Evolutionary conservation across 306 rosid species (phyloP).

Genomic region (Boehmeria nivea): DNA sequence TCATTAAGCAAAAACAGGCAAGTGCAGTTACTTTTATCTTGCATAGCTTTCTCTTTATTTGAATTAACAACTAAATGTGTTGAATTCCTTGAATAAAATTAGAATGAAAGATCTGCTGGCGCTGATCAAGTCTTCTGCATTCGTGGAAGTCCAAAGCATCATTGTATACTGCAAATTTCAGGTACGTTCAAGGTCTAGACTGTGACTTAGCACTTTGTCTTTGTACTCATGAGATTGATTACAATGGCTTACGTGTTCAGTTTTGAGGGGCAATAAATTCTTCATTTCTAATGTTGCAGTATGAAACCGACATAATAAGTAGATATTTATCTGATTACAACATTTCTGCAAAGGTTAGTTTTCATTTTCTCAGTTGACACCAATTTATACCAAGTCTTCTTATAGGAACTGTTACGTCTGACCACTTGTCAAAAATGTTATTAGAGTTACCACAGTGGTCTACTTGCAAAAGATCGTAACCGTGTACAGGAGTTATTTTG

Average conservation of each 20-base stretch:
- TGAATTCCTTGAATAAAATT: constrained; percentile 20
- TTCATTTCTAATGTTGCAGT: constrained; percentile 45
- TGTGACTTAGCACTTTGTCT: constrained; percentile 5
- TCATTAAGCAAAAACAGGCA: constrained; percentile 66
- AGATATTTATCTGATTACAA: constrained; percentile 62
- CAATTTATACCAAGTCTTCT: constrained; percentile 7
- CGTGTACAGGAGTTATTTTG: constrained; percentile 72
- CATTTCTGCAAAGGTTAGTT: constrained; percentile 76
- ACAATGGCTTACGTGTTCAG: neutral
- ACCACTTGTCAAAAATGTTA: constrained; percentile 21
- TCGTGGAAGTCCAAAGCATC: constrained; percentile 64
- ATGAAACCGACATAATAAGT: constrained; percentile 68
- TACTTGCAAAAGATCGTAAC: constrained; percentile 73
- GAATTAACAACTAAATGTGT: constrained; percentile 15
- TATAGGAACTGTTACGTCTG: constrained; percentile 24
- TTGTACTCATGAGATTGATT: neutral
- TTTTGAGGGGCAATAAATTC: constrained; percentile 10
- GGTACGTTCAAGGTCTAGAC: constrained; percentile 39
- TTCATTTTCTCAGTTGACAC: constrained; percentile 25
- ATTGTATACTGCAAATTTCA: constrained; percentile 93
- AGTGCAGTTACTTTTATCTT: constrained; percentile 30
- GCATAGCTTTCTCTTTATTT: constrained; percentile 2
- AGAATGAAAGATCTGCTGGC: constrained; percentile 78
- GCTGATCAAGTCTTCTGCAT: constrained; percentile 72
- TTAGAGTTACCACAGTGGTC: constrained; percentile 82